These are phyloP conservation scores for Cladophialophora carrionii DNA, from an alignment of 2,329 filamentous ascomycete species.

Conservation along the genomic window DNA sequence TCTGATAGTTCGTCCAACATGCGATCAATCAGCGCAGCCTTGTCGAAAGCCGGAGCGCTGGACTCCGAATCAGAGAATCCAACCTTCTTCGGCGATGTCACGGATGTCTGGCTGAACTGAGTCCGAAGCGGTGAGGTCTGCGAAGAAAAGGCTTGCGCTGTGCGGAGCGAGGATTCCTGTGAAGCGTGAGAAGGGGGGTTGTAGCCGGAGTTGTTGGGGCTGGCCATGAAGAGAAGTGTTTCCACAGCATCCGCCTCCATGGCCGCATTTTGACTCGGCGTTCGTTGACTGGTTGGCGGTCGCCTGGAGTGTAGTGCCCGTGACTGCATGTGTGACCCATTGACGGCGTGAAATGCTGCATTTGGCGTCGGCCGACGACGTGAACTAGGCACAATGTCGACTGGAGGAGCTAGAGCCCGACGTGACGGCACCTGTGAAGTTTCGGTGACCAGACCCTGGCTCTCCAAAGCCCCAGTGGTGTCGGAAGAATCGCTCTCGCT, in stretches of 20 bases:
- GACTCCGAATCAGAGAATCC: constrained; percentile 33
- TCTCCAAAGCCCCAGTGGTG: constrained; percentile 31
- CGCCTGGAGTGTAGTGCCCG: constrained; percentile 22
- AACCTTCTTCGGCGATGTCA: constrained; percentile 36
- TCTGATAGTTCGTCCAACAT: constrained; percentile 41
- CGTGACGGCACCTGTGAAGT: constrained; percentile 25
- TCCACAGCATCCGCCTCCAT: constrained; percentile 58
- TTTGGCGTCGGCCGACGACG: constrained; percentile 49
- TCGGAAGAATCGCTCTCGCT: constrained; percentile 40
- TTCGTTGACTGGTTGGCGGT: constrained; percentile 41
- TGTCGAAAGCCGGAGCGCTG: constrained; percentile 27
- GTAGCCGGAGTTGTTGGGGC: constrained; percentile 52
- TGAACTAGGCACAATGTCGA: constrained; percentile 47
- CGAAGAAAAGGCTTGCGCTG: constrained; percentile 31
- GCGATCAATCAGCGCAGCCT: constrained; percentile 40
- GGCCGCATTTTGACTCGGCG: constrained; percentile 49
- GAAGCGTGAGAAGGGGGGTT: constrained; percentile 45
- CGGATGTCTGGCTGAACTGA: constrained; percentile 34
- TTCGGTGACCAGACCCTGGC: constrained; percentile 19
- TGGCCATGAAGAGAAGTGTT: constrained; percentile 56
- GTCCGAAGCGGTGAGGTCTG: constrained; percentile 35
- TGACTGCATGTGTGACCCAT: constrained; percentile 22
- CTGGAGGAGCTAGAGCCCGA: constrained; percentile 48
- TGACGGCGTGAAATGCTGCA: constrained; percentile 30
- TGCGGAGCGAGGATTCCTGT: constrained; percentile 34